Evolutionary conservation across 73 alveolate genomes (phyloP), one percentile per base, ranked within the genome.

Genomic region (Blepharisma stoltei): DNA sequence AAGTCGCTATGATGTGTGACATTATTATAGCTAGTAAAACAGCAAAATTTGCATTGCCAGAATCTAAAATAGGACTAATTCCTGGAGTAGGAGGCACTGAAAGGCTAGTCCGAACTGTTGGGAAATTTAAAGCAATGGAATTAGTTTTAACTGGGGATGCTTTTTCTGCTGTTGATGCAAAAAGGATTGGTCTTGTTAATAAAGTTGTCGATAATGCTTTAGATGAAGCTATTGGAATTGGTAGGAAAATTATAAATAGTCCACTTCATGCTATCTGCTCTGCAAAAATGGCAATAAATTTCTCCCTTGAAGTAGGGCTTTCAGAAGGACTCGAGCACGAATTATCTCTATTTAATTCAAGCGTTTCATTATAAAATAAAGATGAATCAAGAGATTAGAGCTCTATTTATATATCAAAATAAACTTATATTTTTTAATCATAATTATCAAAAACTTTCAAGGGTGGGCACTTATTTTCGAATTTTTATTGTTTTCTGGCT

Each of bases 1-100:
- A 94, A 83, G 70, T 94, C 6, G 95, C 99, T 47, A 49, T 92
- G 88, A 90, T 89, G 91, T 89, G 97, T 78, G 99, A 94, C 81
- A 83, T 94, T 60, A 87, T 94, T 66, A 54, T 92, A 27, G 91
- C 97, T 20, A 78, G 91, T 54, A 94, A 92, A 4, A 82, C 87
- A 53, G 96, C 99, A 4, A 55, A 90, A 80, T 90, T 94, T 70
- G 99, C 95, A 0, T 89, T 81, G 55, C 98, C 98, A 48, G 98
- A 93, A 81, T 89, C 91, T 53, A 90, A 91, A 45, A 78, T 93
- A 5, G 98, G 97, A 3, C 60, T 89, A 47, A 84, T 90, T 45
- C 97, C 97, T 23, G 99, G 97, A 27, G 92, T 89, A 6, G 99
- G 97, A 0, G 97, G 97, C 0, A 92, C 99, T 50, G 89, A 88